Conservation (phyloP, 805 yeast species). For the Candida qinlingensis region DNA sequence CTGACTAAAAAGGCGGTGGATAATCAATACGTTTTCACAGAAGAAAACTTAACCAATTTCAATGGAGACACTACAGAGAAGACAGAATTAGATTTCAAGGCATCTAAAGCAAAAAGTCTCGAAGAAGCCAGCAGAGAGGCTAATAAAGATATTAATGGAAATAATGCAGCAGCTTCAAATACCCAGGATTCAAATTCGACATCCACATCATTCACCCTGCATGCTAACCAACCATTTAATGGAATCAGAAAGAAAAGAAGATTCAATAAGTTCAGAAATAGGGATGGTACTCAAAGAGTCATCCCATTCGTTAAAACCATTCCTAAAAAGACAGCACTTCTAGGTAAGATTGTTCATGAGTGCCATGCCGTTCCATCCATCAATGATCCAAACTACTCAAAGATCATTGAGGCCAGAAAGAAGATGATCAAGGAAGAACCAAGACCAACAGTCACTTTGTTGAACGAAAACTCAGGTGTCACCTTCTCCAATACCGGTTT, state of each 20-base stretch:
- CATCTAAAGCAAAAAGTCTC: neutral
- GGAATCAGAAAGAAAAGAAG: constrained; percentile 19
- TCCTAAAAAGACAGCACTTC: constrained; percentile 79
- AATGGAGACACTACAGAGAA: constrained; percentile 29
- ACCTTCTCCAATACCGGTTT: constrained; percentile 84
- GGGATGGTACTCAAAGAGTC: constrained; percentile 37
- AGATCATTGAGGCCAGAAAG: constrained; percentile 55
- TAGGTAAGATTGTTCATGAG: constrained; percentile 89
- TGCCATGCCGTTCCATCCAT: constrained; percentile 82
- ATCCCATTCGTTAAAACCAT: constrained; percentile 85
- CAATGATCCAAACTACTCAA: constrained; percentile 61
- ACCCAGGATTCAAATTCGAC: neutral
- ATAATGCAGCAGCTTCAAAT: neutral
- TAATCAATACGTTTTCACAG: constrained; percentile 85
- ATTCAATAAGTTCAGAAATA: constrained; percentile 34
- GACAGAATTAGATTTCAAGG: constrained; percentile 24
- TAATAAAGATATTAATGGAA: neutral
- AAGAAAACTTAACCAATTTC: constrained; percentile 66
- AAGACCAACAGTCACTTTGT: constrained; percentile 58
- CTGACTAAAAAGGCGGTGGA: constrained; percentile 74
- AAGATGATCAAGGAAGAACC: constrained; percentile 42
- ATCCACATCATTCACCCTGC: constrained; percentile 1
- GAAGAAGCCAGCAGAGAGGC: neutral
- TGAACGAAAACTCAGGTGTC: constrained; percentile 82
- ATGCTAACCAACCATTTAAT: constrained; percentile 21